phyloP scores from a whole-genome alignment of 768 basidiomycete species.

The Lactifluus piperatus region DNA sequence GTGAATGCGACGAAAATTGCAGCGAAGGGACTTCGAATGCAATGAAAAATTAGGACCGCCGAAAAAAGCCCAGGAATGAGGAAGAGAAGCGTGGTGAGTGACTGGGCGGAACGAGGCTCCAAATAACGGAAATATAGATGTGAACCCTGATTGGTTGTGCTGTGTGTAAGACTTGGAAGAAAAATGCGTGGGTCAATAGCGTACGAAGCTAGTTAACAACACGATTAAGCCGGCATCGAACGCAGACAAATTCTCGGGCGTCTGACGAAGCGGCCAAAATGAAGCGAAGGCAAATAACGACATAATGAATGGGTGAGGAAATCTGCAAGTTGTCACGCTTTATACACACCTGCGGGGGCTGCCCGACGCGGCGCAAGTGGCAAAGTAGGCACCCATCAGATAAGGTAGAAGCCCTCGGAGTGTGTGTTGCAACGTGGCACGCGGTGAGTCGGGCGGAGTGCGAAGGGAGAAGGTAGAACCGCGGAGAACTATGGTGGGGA shows the following conservation, averaged over 20 bases:
- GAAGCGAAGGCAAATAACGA: not conserved
- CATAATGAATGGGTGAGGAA: conserved; percentile 28
- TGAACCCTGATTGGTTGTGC: not conserved
- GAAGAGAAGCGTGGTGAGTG: not conserved
- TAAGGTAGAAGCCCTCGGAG: too few relatives aligned
- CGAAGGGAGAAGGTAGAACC: too few relatives aligned
- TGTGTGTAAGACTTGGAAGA: not conserved
- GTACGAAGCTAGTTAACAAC: not conserved
- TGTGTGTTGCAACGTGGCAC: too few relatives aligned
- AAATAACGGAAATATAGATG: not conserved
- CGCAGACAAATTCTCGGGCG: not conserved
- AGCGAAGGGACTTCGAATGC: not conserved
- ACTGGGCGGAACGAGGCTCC: not conserved
- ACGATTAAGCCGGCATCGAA: not conserved
- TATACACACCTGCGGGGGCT: not conserved
- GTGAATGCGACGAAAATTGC: conserved; percentile 3
- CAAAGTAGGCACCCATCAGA: too few relatives aligned
- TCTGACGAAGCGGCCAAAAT: not conserved
- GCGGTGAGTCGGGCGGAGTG: too few relatives aligned
- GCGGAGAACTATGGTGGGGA: too few relatives aligned
- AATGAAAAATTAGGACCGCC: not conserved
- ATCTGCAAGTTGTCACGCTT: not conserved
- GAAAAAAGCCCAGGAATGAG: conserved; percentile 6
- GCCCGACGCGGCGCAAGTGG: not conserved
- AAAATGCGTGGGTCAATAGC: not conserved